Evolutionary conservation across 1,139 yeast genomes (phyloP).

Genomic region (Suhomyces bokatorum): DNA sequence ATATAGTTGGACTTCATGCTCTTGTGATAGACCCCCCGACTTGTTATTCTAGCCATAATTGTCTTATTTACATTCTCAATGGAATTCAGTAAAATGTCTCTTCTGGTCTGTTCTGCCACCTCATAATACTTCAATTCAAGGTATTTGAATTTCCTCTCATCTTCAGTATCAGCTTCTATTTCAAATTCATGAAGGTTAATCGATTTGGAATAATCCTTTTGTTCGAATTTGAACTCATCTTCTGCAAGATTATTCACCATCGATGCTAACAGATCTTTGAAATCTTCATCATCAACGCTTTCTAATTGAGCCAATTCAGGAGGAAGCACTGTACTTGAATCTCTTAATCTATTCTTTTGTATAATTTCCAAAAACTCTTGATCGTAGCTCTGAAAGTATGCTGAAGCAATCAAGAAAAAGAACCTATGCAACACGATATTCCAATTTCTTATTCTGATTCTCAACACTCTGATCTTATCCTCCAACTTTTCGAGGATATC

Average conservation of each 20-base stretch:
- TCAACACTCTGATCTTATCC: constrained; percentile 26
- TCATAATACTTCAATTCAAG: constrained; percentile 50
- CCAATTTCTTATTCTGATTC: constrained; percentile 47
- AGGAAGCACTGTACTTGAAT: constrained; percentile 3
- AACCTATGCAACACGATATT: constrained; percentile 69
- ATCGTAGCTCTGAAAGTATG: constrained; percentile 65
- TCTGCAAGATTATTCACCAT: constrained; percentile 23
- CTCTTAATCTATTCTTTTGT: constrained; percentile 1
- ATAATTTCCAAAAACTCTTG: constrained; percentile 17
- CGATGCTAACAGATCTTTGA: constrained; percentile 28
- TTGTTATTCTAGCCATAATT: constrained; percentile 26
- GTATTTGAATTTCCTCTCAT: constrained; percentile 18
- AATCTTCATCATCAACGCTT: constrained; percentile 12
- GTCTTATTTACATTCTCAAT: constrained; percentile 34
- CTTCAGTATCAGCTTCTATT: constrained; percentile 14
- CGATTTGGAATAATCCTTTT: constrained; percentile 12
- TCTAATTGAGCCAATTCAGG: constrained; percentile 9
- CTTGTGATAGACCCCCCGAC: constrained; percentile 24
- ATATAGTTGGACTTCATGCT: constrained; percentile 13
- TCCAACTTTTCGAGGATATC: constrained; percentile 24
- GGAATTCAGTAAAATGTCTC: constrained; percentile 50
- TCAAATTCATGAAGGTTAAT: constrained; percentile 9
- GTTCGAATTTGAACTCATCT: constrained; percentile 13
- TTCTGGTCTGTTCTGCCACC: constrained; percentile 63
- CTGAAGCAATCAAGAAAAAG: constrained; percentile 78